Base-by-base conservation (phyloP, 2,329 filamentous ascomycete species). In the Trichoderma pleuroti region DNA sequence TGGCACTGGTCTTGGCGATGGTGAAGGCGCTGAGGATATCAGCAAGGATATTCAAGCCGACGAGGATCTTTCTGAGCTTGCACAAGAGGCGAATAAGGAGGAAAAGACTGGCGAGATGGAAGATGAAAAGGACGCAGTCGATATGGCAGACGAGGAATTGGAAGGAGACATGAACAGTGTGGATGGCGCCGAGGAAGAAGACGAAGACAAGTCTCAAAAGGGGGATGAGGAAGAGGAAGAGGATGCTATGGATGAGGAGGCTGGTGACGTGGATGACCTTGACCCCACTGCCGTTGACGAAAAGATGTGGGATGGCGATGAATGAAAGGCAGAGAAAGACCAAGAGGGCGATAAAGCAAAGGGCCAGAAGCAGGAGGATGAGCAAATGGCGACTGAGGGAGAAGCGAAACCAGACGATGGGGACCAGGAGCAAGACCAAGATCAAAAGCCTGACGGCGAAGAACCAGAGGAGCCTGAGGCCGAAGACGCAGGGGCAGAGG, bases 231-330 rank as follows among this genome's bases (percentile, higher is more conserved):
- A 89, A 36, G 88, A 89, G 30, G 65, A 68, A n/a, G 87, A 92
- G 36, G 84, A 91, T n/a, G 91, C 93, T 11, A 91, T 97, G 78
- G 94, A 98, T 74, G 94, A 97, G 76, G 93, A 98, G 80, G 88
- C 92, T 6, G 96, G 94, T 1, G 92, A 94, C 76, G 94, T 98
- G 12, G 93, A 98, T 81, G 93, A 97, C 76, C 85, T 97, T 54
- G 95, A 97, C 75, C 91, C 93, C 14, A 92, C 90, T 18, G 93
- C 95, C 24, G 92, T 98, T 1, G 97, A 99, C 78, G 97, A 99
- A 83, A 99, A 98, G 85, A 94, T 98, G 88, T 99, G 96, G 96
- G 94, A 99, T 80, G 94, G 94, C 49, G 90, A 91, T 67, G 91
- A 93, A 56, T 87, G 94, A 57, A 90, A 94, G 61, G 90, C 92